Base-by-base conservation (phyloP, 345 rosid genomes). In the Nephelium lappaceum region DNA sequence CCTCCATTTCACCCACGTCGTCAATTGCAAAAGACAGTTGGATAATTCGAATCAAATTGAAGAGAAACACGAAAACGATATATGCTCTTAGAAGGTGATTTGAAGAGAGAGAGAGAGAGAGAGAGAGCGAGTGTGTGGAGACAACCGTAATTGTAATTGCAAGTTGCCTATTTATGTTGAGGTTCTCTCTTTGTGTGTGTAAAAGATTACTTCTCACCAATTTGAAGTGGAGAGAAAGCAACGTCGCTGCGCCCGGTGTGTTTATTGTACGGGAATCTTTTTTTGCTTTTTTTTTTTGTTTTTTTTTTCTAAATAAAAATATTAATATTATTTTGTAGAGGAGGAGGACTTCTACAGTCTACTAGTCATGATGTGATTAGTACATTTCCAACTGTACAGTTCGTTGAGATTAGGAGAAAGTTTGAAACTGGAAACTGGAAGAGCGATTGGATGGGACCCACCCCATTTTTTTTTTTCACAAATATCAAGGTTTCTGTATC, bases 141-240 rank as follows among this genome's bases (percentile, higher is more conserved):
- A 31, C 36, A 10, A 19, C 64, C 25, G 58, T 21, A 21, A 8
- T 60, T 61, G 68, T 6, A 1, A 63, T 43, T 5, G 71, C 11
- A 19, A 14, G 57, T 19, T 42, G 69, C 2, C 21, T 16, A 3
- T 45, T 25, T 5, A 64, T 25, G 58, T n/a, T 58, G 27, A 60
- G 27, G 12, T 43, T 61, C 43, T 67, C 6, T 68, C 16, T 65
- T n/a, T 53, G 45, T 76, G 66, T 53, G 76, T 12, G 58, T n/a
- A 77, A 61, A 69, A 72, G 65, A 67, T 74, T 79, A 51, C 69
- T 81, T 31, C 67, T 39, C 77, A 72, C 53, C 81, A 79, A 81
- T 69, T 65, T 45, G 78, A 79, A 80, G 87, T 69, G 53, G 55
- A 47, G 69, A 21, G 83, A 82, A 78, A 82, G 85, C 74, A 80